A percentile compares a stretch with the other conserved stretches of the same genome.
These are phyloP conservation scores for Goffeauzyma gilvescens DNA, from an alignment of 768 basidiomycete species.

Conservation along the genomic window DNA sequence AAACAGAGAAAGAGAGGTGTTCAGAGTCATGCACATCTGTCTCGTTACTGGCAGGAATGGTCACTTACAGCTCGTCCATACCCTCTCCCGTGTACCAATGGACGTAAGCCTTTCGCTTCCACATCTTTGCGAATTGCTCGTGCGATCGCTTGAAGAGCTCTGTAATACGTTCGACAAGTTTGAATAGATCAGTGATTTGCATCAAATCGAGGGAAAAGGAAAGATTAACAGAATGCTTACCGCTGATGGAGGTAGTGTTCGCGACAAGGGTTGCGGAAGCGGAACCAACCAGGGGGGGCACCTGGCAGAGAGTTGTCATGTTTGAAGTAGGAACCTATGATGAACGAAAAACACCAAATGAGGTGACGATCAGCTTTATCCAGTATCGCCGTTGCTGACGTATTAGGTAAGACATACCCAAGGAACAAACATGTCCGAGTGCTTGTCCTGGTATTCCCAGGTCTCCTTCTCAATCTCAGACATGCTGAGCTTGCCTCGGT, in stretches of 20 bases:
- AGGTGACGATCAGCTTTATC: background rate
- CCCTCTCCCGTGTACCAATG: constrained; percentile 24
- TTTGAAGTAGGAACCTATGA: constrained; percentile 22
- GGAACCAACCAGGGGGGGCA: constrained; percentile 20
- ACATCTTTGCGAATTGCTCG: constrained; percentile 21
- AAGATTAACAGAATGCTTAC: constrained; percentile 1
- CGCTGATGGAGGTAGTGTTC: constrained; percentile 25
- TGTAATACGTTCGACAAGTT: too few relatives aligned
- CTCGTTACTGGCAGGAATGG: background rate
- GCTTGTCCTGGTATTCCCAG: constrained; percentile 10
- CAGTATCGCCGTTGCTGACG: background rate
- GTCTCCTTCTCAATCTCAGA: constrained; percentile 4
- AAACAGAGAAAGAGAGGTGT: background rate
- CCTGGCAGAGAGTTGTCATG: constrained; percentile 21
- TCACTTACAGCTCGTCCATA: constrained; percentile 19
- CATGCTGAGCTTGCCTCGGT: constrained; percentile 25
- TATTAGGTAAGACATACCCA: constrained; percentile 13
- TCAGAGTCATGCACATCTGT: background rate
- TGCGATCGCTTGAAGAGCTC: constrained; percentile 28
- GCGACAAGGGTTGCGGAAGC: constrained; percentile 25
- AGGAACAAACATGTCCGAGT: constrained; percentile 24
- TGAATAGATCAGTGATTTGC: background rate
- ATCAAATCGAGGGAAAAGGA: background rate
- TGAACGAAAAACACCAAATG: background rate
- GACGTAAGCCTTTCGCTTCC: constrained; percentile 20